Evolutionary conservation across 495 filamentous ascomycete genomes (phyloP), one percentile per base, ranked within the genome.

Genomic region (Aspergillus funiculosus): DNA sequence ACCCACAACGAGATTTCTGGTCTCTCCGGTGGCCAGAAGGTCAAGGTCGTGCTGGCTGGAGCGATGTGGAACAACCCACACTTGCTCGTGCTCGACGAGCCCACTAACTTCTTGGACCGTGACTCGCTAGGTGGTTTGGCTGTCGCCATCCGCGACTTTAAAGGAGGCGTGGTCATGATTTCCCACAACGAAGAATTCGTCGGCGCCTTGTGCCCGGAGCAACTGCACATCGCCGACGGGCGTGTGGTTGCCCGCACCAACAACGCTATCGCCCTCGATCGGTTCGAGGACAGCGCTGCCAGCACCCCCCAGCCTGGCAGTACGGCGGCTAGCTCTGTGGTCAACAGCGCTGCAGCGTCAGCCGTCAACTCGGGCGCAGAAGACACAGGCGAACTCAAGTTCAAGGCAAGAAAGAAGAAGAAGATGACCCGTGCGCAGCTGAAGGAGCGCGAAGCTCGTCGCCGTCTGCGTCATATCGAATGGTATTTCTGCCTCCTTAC

Each of bases 21-120:
- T 60, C 75, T 98, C 4, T 96, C 90, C 4, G 92, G 92, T 68
- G 92, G 92, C n/a, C 92, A 98, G 63, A 98, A 98, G 69, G 92
- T 98, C 68, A 98, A 98, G 77, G 92, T 98, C 32, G 92, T 98
- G 36, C 79, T 98, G 35, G 91, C 92, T n/a, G 89, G 86, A 54
- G 87, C 87, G 50, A 92, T 95, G 89, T 95, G 90, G 92, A 95
- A 95, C 69, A 97, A 95, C 73, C 92, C 92, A 0, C 92, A 98
- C 73, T 71, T 98, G 49, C 80, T 98, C 39, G 92, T 98, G 13
- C 84, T 98, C 11, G 92, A 98, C 79, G 92, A 98, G 69, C 92
- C 92, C 22, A 97, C 92, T 67, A 98, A 98, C 75, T 98, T 95
- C 77, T 80, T 98, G 70, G 92, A 98, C 55, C 88, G 92, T 54